Evolutionary conservation across 495 filamentous ascomycete genomes (phyloP), one percentile per base, ranked within the genome.

Genomic region (Annulohypoxylon bovei): DNA sequence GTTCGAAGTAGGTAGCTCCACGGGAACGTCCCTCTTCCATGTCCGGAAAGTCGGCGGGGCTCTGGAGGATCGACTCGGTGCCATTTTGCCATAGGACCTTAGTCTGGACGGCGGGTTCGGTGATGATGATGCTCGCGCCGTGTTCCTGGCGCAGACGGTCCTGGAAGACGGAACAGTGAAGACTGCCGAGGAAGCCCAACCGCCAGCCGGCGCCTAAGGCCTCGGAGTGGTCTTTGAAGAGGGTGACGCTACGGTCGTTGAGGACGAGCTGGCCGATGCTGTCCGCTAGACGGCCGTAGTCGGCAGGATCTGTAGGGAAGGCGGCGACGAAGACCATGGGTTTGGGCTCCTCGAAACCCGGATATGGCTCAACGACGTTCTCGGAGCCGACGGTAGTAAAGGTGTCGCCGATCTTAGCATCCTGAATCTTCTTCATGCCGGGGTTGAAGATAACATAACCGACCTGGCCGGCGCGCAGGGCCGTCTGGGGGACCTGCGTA

Each of bases 271-370:
- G 95, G 54, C 93, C 91, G 75, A 99, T 97, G 74, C 93, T 97
- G 76, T 99, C 95, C 68, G 96, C 93, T 9, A 99, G 81, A 75
- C 94, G 92, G 64, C 85, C 86, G 74, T 97, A 95, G 77, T 95
- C 91, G 75, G 88, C 82, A 64, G 96, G 93, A 77, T 99, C 94
- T 0, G 92, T 90, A 1, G 95, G 95, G 70, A 96, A 99, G 0
- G 96, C 95, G 4, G 95, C 94, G 9, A 99, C 95, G 75, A 98
- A 99, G 22, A 98, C 95, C 95, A 99, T 99, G 2, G 95, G 90
- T 79, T 99, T 97, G 6, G 95, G 95, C 75, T 99, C 96, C 79
- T 97, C 95, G 67, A 99, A 99, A 0, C 95, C 96, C 0, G 93
- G 93, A 61, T 94, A 88, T 18, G 92, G 89, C 75, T 93, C 86